Base-by-base conservation (phyloP, 805 yeast species). In the Schizosaccharomyces octosporus region DNA sequence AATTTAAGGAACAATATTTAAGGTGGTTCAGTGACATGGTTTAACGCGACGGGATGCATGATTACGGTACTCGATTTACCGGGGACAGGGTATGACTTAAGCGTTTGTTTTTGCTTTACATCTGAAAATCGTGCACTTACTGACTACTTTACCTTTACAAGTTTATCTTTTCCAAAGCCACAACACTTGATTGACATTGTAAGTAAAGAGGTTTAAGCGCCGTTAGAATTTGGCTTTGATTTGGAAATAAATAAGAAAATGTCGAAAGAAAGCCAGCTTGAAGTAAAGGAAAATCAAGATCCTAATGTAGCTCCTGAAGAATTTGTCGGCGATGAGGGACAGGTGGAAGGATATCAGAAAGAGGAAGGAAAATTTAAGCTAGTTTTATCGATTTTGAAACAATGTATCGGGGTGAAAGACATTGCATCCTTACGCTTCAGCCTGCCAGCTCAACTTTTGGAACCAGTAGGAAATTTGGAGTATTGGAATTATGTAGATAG, bases 401-500 rank as follows among this genome's bases (percentile, higher is more conserved):
- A 43, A n/a, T 59, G 51, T 21, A 59, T 59, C 19, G 61, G 61
- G 13, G 54, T 59, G 31, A 59, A 59, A 24, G 61, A 59, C 39
- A 21, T 59, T 19, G 61, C 55, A 9, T n/a, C 39, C 9, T 21
- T 45, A 29, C 61, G 61, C 4, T 43, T 59, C n/a, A 39, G 51
- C 43, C 19, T 59, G 29, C 61, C 61, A 15, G 27, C 61, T 39
- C 61, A 59, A 29, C 29, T 59, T 15, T 48, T 59, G 19, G 61
- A 59, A 32, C 61, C 61, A 15, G 54, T 59, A 7, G 54, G 54
- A 21, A 59, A 59, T n/a, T 42, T 59, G 61, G 61, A 59, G 29
- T 59, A 59, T 31, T 59, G 61, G 61, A 41, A 59, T 54, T 59
- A 59, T 43, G 39, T 43, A 29, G 61, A 59, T 21, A 19, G 61